A percentile compares a stretch with the other conserved stretches of the same genome.
These are phyloP conservation scores for Plasmodium blacklocki DNA, from an alignment of 169 alveolate genomes.

Conservation along the genomic window DNA sequence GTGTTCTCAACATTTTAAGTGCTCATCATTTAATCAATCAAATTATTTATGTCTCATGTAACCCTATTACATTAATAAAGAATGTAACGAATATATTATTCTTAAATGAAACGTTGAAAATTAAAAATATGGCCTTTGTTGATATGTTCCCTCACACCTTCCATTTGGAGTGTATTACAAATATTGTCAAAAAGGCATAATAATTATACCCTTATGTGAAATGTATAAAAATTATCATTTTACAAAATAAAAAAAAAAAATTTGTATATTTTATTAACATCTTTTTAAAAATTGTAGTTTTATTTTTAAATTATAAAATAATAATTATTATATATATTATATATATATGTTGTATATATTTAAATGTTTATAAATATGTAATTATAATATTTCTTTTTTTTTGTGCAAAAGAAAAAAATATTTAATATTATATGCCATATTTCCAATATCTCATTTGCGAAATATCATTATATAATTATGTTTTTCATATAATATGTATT, in stretches of 20 bases:
- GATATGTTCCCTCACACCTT: slow-evolving; percentile 77
- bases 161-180: slow-evolving; percentile 72
- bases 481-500: too few relatives aligned
- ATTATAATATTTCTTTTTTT: too few relatives aligned
- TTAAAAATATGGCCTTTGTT: slow-evolving; percentile 66
- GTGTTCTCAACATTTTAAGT: slow-evolving; percentile 54
- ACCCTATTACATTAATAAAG: slow-evolving; percentile 44
- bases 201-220: not conserved
- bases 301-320: too few relatives aligned
- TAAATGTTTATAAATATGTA: too few relatives aligned
- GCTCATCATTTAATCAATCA: slow-evolving; percentile 52
- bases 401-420: too few relatives aligned
- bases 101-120: slow-evolving; percentile 54
- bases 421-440: too few relatives aligned
- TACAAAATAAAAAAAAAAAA: not conserved
- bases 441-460: too few relatives aligned
- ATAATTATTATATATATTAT: too few relatives aligned
- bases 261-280: not conserved
- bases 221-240: not conserved
- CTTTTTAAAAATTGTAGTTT: too few relatives aligned
- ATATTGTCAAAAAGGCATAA: slow-evolving; percentile 14
- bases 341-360: too few relatives aligned
- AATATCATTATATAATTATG: too few relatives aligned
- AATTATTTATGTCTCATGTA: slow-evolving; percentile 76
- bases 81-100: slow-evolving; percentile 69